A percentile compares a stretch with the other conserved stretches of the same genome.
These are phyloP conservation scores for Trichoderma sp. DNA, from an alignment of 2,329 filamentous ascomycete genomes.

Conservation along the genomic window DNA sequence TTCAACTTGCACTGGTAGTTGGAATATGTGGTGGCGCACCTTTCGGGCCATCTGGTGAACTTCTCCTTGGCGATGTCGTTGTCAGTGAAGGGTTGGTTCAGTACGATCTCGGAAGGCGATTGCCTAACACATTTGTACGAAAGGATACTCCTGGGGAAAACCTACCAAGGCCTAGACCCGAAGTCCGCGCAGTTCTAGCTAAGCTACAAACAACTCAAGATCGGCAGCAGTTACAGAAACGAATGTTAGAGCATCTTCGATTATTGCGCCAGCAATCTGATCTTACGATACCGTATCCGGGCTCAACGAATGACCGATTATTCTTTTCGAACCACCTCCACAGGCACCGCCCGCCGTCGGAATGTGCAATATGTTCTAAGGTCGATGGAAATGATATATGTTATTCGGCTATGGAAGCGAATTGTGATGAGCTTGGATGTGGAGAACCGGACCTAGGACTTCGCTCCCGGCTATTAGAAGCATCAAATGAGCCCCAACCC, in stretches of 20 bases:
- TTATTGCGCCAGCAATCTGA: not conserved
- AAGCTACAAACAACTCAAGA: not conserved
- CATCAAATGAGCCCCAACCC: not conserved
- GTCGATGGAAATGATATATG: not conserved
- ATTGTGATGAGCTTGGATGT: not conserved
- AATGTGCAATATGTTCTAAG: no score
- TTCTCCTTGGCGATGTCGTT: not conserved
- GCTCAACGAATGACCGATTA: not conserved
- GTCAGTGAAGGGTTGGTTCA: not conserved
- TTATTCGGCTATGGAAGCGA: not conserved
- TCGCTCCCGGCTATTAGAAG: fast-evolving
- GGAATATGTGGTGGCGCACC: conserved; percentile 30
- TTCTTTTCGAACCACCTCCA: not conserved
- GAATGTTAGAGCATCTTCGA: not conserved
- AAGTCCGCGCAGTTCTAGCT: not conserved
- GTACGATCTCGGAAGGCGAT: not conserved
- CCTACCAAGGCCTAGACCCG: not conserved
- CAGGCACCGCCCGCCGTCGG: not conserved
- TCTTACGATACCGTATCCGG: not conserved
- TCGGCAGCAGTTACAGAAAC: fast-evolving
- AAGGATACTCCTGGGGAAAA: not conserved
- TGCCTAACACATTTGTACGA: not conserved
- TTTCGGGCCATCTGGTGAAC: not conserved
- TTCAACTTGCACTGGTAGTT: conserved; percentile 36
- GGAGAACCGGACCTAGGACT: not conserved